phyloP scores from a whole-genome alignment of 805 yeast genomes.

The Candida vartiovaarae region DNA sequence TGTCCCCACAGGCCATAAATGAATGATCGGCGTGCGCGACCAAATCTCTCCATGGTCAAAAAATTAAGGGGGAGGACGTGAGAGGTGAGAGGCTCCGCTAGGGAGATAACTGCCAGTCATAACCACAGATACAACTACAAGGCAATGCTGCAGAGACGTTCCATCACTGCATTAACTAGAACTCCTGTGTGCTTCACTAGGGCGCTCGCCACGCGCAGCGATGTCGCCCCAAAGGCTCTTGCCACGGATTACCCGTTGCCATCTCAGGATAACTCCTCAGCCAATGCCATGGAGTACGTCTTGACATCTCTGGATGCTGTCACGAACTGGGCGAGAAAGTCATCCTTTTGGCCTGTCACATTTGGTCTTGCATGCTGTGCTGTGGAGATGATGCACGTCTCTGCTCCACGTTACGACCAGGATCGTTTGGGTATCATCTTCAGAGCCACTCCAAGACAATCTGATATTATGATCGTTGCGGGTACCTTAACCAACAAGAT shows the following conservation, averaged over 20 bases:
- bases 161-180: background rate
- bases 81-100: background rate
- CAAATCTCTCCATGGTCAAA: background rate
- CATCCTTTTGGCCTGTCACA: slow-evolving; percentile 90
- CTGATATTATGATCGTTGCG: slow-evolving; percentile 88
- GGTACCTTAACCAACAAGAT: slow-evolving; percentile 87
- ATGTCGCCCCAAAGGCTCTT: slow-evolving; percentile 13
- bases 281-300: slow-evolving; percentile 68
- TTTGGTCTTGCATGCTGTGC: slow-evolving; percentile 93
- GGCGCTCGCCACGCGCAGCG: slow-evolving; percentile 12
- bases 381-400: slow-evolving; percentile 91
- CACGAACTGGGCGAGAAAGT: slow-evolving; percentile 88
- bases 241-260: slow-evolving; percentile 19
- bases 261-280: slow-evolving; percentile 30
- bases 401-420: slow-evolving; percentile 87
- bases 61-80: background rate
- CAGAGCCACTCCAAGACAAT: slow-evolving; percentile 90
- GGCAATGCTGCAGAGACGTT: slow-evolving; percentile 6
- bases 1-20: no score
- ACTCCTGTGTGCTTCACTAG: slow-evolving; percentile 3
- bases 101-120: background rate
- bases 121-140: background rate
- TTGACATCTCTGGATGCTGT: slow-evolving; percentile 75
- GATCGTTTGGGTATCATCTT: slow-evolving; percentile 88
- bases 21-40: background rate